Base-by-base conservation (phyloP, 768 basidiomycete genomes). In the Serpula lacrymans region DNA sequence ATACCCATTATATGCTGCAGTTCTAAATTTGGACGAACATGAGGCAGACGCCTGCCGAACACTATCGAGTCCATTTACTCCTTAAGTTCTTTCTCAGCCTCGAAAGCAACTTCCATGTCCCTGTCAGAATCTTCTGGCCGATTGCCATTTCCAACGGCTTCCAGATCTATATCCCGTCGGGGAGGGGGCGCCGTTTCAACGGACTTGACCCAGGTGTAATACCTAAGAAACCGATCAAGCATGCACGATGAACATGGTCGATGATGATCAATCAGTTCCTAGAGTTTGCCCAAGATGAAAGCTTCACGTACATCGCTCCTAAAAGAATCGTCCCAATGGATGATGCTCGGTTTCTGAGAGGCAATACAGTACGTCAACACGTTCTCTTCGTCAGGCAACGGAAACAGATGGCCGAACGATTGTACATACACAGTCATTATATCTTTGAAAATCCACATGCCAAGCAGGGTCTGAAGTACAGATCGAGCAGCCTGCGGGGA, bases 401-500 rank as follows among this genome's bases (percentile, higher is more conserved):
- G n/a, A n/a, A n/a, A n/a, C n/a, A 13, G 32, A 48, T 34, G 24
- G 33, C 6, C 20, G 18, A 24, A 46, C 16, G 2, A 20, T 21
- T 27, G 35, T 17, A 72, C 83, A 48, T 63, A 89, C 88, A 70
- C 65, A 2, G 79, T 87, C 30, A 92, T 67, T 43, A 86, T 48
- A 54, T 94, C 90, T 5, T 70, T 66, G 59, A 92, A 91, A 13
- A 88, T 63, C 72, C 74, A 80, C 16, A 88, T 83, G 6, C 87
- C 88, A 17, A 91, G 64, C 26, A 88, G 64, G 12, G 88, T 90
- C 59, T 94, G 90, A 17, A 94, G 67, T 14, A 91, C 90, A 6
- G 87, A 87, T 42, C 85, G 74, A 6, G 84, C 84, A 21, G 88
- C 84, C 88, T 85, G 47, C 34, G 37, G 21, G 26, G 41, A 45